Evolutionary conservation across 2,329 filamentous ascomycete genomes (phyloP).

Genomic region (Pseudogymnoascus sp.): DNA sequence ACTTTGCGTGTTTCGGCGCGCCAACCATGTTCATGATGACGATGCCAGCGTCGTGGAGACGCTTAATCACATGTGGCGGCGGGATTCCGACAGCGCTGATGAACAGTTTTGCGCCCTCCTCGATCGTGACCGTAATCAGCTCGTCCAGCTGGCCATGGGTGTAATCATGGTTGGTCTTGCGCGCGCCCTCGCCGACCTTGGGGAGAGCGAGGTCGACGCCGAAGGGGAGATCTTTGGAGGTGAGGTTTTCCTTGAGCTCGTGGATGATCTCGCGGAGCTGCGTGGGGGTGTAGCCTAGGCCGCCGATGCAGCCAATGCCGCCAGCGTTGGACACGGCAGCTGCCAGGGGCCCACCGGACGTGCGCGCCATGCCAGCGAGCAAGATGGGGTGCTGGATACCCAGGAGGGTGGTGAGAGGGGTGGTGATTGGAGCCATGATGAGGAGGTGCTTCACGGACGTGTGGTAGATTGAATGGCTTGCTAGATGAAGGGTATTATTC

Average conservation of each 20-base stretch:
- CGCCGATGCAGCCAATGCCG: constrained; percentile 66
- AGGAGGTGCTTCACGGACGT: not conserved
- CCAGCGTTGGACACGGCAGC: constrained; percentile 77
- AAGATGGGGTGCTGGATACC: constrained; percentile 83
- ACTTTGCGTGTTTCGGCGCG: constrained; percentile 81
- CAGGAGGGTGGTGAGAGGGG: constrained; percentile 71
- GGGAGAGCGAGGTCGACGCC: constrained; percentile 88
- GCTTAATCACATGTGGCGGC: constrained; percentile 62
- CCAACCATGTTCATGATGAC: constrained; percentile 97
- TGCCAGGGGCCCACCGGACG: constrained; percentile 69
- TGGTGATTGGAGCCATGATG: constrained; percentile 50
- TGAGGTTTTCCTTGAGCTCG: constrained; percentile 73
- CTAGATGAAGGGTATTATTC: constrained; percentile 1
- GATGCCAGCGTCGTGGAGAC: constrained; percentile 72
- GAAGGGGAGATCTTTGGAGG: constrained; percentile 65
- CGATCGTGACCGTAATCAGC: constrained; percentile 78
- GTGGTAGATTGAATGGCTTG: not conserved
- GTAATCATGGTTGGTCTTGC: constrained; percentile 94
- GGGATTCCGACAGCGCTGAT: constrained; percentile 86
- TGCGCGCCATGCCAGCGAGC: constrained; percentile 89
- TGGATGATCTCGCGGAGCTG: constrained; percentile 75
- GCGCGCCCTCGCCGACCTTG: constrained; percentile 74
- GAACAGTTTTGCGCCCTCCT: constrained; percentile 77
- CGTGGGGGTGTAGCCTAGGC: constrained; percentile 63
- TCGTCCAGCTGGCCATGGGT: constrained; percentile 83